Conservation (phyloP, 306 rosid genomes). For the Begonia loranthoides region DNA sequence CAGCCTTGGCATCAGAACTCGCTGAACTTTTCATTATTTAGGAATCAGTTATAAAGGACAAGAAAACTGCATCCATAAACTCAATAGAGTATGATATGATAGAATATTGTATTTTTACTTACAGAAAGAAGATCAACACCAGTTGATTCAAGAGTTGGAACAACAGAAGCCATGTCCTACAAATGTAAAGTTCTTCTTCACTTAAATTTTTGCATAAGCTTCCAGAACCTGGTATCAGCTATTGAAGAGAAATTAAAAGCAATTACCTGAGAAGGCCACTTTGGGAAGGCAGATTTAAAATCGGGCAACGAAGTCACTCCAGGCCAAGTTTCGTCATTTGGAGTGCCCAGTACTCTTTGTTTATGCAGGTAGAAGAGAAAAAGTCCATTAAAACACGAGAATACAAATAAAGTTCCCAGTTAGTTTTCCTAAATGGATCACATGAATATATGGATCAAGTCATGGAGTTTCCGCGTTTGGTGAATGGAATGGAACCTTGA, state of each 20-base stretch:
- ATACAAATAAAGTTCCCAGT: not conserved
- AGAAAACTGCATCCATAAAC: no score
- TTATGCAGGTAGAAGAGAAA: conserved; percentile 6
- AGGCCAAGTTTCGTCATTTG: conserved; percentile 78
- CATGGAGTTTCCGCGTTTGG: no score
- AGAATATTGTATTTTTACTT: conserved; percentile 20
- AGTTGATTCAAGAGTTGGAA: conserved; percentile 61
- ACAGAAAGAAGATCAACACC: conserved; percentile 77
- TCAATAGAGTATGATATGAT: not conserved
- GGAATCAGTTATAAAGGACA: no score
- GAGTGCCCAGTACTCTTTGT: conserved; percentile 74
- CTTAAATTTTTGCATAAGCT: not conserved
- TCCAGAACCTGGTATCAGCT: no score
- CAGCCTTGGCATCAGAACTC: no score
- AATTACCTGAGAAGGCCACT: conserved; percentile 75
- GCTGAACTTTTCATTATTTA: no score
- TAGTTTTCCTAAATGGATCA: no score
- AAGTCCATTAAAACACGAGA: not conserved
- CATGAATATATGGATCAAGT: no score
- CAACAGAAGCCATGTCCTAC: conserved; percentile 56
- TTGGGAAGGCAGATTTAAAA: conserved; percentile 86
- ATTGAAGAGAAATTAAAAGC: not conserved
- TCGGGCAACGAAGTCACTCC: conserved; percentile 92
- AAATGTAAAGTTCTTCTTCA: conserved; percentile 5
- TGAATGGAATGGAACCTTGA: no score